phyloP scores from a whole-genome alignment of 2,329 filamentous ascomycete species.

The Alternaria alternata region DNA sequence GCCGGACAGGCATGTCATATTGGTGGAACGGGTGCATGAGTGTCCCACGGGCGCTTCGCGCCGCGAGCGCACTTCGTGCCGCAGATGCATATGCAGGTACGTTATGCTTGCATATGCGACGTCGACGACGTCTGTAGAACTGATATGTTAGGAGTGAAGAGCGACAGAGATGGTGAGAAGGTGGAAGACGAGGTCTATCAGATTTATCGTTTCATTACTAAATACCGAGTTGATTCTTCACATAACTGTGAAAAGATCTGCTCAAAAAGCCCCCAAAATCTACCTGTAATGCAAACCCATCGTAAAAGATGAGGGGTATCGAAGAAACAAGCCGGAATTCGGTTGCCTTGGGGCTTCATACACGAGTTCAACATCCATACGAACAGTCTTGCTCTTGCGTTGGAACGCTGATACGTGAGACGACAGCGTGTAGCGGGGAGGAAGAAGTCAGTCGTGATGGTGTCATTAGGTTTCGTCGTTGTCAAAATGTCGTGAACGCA shows the following conservation, averaged over 20 bases:
- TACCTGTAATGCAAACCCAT: neutral
- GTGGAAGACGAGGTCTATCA: neutral
- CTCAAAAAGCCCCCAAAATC: neutral
- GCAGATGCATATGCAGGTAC: neutral
- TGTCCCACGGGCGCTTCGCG: neutral
- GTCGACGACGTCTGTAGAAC: neutral
- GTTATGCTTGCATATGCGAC: neutral
- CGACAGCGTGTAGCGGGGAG: neutral
- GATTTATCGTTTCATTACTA: neutral
- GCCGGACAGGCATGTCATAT: neutral
- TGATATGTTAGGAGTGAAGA: neutral
- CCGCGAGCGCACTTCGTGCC: neutral
- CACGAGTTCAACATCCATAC: neutral
- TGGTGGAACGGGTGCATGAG: neutral
- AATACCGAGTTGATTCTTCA: neutral
- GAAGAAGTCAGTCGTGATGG: neutral
- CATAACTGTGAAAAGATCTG: too few species aligned
- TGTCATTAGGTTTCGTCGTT: neutral
- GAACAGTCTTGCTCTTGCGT: neutral
- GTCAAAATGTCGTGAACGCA: neutral
- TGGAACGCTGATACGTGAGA: neutral
- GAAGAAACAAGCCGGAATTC: too few species aligned
- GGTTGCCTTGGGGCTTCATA: neutral
- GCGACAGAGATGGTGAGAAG: neutral
- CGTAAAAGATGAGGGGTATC: neutral